These are phyloP conservation scores for Nicotiana attenuata DNA, from an alignment of 257 asterid genomes.

Conservation along the genomic window DNA sequence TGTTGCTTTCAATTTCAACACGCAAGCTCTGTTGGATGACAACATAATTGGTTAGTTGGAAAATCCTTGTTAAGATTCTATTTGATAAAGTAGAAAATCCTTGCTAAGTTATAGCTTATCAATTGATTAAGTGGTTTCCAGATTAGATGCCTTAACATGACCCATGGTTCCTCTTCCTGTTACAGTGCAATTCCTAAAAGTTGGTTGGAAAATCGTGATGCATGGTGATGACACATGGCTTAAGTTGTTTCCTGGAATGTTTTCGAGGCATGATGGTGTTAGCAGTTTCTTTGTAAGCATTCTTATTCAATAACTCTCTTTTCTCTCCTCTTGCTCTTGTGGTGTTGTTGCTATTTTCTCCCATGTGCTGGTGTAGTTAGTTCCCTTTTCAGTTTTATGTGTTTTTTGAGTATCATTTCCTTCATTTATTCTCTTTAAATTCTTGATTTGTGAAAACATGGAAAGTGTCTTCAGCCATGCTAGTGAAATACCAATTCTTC, in stretches of 20 bases:
- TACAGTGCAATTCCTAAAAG: conserved; percentile 61
- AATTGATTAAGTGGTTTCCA: conserved; percentile 4
- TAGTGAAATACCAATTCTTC: not conserved
- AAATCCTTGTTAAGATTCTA: not conserved
- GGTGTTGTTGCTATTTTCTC: not conserved
- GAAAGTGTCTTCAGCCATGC: not conserved
- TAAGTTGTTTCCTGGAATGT: conserved; percentile 78
- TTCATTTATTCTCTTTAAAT: not conserved
- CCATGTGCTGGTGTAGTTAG: not conserved
- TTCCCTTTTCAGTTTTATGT: not conserved
- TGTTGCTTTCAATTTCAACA: conserved; percentile 84
- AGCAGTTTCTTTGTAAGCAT: conserved; percentile 81
- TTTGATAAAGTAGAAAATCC: not conserved
- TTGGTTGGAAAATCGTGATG: conserved; percentile 94
- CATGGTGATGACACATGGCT: conserved; percentile 97
- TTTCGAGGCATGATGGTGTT: conserved; percentile 81
- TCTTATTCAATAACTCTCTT: not conserved
- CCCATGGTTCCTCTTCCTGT: conserved; percentile 16
- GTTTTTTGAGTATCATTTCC: not conserved
- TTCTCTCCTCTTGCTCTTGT: not conserved
- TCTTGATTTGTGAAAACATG: not conserved
- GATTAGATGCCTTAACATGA: not conserved
- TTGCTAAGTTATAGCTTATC: not conserved
- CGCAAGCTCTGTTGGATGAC: conserved; percentile 83
- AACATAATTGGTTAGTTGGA: conserved; percentile 76